Conservation (phyloP, 441 rosid species). For the Mallotus repandus region DNA sequence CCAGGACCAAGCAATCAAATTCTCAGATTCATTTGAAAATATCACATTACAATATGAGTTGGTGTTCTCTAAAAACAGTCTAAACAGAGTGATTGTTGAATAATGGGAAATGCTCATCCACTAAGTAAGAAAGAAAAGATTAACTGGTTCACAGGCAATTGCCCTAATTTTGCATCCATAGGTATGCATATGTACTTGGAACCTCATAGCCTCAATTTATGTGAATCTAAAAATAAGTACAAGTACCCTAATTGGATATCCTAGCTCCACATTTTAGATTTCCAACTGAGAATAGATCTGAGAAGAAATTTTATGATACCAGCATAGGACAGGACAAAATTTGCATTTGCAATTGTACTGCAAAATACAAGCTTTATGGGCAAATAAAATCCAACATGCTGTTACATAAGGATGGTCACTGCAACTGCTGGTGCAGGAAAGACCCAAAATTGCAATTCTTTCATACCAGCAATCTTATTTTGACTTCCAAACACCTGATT, state of each 20-base stretch:
- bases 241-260: not conserved
- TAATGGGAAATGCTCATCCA: not conserved
- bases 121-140: not conserved
- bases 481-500: not conserved
- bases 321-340: not conserved
- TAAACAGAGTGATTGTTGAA: not conserved
- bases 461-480: not conserved
- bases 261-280: not conserved
- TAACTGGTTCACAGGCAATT: not conserved
- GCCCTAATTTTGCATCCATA: not conserved
- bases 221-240: not conserved
- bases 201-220: not conserved
- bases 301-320: not conserved
- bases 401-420: not conserved
- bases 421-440: not conserved
- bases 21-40: conserved; percentile 24
- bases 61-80: not conserved
- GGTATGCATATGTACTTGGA: not conserved
- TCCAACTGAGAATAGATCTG: not conserved
- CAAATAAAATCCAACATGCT: not conserved
- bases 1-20: conserved; percentile 2
- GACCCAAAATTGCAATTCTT: not conserved
- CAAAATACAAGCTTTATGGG: not conserved
- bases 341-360: not conserved
- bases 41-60: not conserved